These are phyloP conservation scores for Leishmania martiniquensis DNA, from an alignment of 208 protist genomes.

Conservation along the genomic window DNA sequence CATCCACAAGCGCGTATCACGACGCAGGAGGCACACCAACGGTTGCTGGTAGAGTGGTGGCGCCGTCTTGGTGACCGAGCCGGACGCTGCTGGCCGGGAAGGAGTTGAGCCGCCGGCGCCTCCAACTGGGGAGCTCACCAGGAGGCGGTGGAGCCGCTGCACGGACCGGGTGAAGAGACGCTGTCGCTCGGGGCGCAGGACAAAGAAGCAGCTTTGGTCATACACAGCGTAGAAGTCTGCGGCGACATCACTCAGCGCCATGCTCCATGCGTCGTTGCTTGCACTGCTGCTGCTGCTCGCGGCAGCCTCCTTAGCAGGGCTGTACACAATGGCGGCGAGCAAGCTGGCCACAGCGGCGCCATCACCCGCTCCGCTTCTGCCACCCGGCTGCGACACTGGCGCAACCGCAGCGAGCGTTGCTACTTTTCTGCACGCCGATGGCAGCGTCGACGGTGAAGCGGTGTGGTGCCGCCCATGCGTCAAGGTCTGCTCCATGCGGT, in stretches of 20 bases:
- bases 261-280: neutral
- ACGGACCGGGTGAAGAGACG: slow-evolving; percentile 39
- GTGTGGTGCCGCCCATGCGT: neutral
- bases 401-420: neutral
- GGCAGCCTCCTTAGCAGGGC: neutral
- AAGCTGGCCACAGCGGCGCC: neutral
- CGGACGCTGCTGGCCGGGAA: slow-evolving; percentile 36
- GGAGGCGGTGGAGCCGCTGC: slow-evolving; percentile 33
- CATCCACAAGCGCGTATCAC: slow-evolving; percentile 48
- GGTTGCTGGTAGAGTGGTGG: neutral
- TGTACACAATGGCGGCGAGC: slow-evolving; percentile 1
- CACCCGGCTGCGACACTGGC: neutral
- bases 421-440: neutral
- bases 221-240: slow-evolving; percentile 50
- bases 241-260: slow-evolving; percentile 20
- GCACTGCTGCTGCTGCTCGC: neutral
- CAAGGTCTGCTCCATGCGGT: slow-evolving; percentile 2
- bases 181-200: slow-evolving; percentile 56
- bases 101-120: slow-evolving; percentile 18
- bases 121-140: slow-evolving; percentile 4
- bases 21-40: slow-evolving; percentile 11
- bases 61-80: neutral
- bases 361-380: neutral
- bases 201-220: slow-evolving; percentile 64
- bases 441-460: neutral